Evolutionary conservation across 805 yeast species (phyloP).

Genomic region (Teunomyces aglyptinius): DNA sequence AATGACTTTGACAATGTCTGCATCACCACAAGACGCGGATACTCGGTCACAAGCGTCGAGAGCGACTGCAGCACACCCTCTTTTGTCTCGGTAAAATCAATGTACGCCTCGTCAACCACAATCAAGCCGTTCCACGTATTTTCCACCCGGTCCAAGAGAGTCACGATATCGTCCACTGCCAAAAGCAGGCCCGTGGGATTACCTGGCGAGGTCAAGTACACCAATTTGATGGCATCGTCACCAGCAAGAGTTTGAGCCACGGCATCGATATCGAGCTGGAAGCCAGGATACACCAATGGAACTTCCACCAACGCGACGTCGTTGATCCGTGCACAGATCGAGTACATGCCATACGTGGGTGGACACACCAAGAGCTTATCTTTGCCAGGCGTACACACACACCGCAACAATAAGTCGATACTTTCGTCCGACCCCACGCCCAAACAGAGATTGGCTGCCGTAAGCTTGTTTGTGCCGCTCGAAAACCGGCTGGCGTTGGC

Average conservation of each 20-base stretch:
- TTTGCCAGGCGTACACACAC: slow-evolving; percentile 75
- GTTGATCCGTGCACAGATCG: slow-evolving; percentile 85
- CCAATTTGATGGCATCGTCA: slow-evolving; percentile 67
- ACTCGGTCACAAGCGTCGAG: slow-evolving; percentile 74
- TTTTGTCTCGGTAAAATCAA: slow-evolving; percentile 60
- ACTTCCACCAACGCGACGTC: slow-evolving; percentile 78
- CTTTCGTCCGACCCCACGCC: slow-evolving; percentile 99
- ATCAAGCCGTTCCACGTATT: slow-evolving; percentile 70
- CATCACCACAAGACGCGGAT: slow-evolving; percentile 80
- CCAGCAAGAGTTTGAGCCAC: slow-evolving; percentile 49
- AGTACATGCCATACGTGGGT: slow-evolving; percentile 97
- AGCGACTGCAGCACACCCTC: slow-evolving; percentile 53
- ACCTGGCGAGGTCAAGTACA: slow-evolving; percentile 92
- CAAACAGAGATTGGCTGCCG: slow-evolving; percentile 72
- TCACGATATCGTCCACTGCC: slow-evolving; percentile 32
- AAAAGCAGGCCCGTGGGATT: slow-evolving; percentile 85
- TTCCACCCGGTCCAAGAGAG: slow-evolving; percentile 47
- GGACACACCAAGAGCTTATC: slow-evolving; percentile 87
- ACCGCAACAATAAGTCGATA: slow-evolving; percentile 83
- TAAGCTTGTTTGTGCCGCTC: slow-evolving; percentile 25
- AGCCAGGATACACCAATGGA: slow-evolving; percentile 55
- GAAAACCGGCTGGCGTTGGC: slow-evolving; percentile 32
- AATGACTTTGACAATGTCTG: slow-evolving; percentile 94
- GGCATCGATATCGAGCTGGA: slow-evolving; percentile 55
- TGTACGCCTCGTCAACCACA: slow-evolving; percentile 91